Percentiles rank a stretch among this genome's conserved stretches.
These are phyloP conservation scores for Celoporthe dispersa DNA, from an alignment of 2,329 filamentous ascomycete genomes.

Conservation along the genomic window DNA sequence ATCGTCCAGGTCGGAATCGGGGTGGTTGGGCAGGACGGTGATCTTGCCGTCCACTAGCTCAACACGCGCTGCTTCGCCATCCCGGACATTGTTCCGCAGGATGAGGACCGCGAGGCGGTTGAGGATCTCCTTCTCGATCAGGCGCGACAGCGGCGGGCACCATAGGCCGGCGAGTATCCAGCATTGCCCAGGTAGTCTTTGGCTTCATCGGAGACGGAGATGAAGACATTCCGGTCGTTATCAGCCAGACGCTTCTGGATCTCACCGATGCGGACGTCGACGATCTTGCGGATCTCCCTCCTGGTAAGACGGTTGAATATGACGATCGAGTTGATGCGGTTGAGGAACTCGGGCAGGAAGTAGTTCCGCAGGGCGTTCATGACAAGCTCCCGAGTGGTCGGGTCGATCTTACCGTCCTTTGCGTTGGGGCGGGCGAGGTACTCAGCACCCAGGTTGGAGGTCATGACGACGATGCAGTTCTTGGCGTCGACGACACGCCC, in stretches of 20 bases:
- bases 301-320: slow-evolving; percentile 97
- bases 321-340: slow-evolving; percentile 93
- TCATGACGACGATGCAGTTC: slow-evolving; percentile 99
- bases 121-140: slow-evolving; percentile 97
- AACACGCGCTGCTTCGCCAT: slow-evolving; percentile 83
- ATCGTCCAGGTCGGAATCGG: slow-evolving; percentile 64
- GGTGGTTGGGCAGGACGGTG: slow-evolving; percentile 81
- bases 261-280: slow-evolving; percentile 84
- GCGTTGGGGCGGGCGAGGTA: slow-evolving; percentile 81
- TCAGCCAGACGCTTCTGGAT: slow-evolving; percentile 88
- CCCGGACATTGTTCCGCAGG: slow-evolving; percentile 79
- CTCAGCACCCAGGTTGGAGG: slow-evolving; percentile 94
- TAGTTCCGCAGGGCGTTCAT: slow-evolving; percentile 91
- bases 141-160: slow-evolving; percentile 81
- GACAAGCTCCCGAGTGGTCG: slow-evolving; percentile 83
- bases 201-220: slow-evolving; percentile 81
- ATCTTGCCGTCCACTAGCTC: slow-evolving; percentile 81
- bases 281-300: slow-evolving; percentile 90
- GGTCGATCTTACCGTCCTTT: slow-evolving; percentile 83
- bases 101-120: slow-evolving; percentile 93
- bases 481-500: slow-evolving; percentile 91
- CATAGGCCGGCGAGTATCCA: slow-evolving; percentile 94
- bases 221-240: slow-evolving; percentile 85
- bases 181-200: slow-evolving; percentile 91
- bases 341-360: slow-evolving; percentile 98